phyloP scores from a whole-genome alignment of 176 grass and related monocot species.

The Zizania latifolia region DNA sequence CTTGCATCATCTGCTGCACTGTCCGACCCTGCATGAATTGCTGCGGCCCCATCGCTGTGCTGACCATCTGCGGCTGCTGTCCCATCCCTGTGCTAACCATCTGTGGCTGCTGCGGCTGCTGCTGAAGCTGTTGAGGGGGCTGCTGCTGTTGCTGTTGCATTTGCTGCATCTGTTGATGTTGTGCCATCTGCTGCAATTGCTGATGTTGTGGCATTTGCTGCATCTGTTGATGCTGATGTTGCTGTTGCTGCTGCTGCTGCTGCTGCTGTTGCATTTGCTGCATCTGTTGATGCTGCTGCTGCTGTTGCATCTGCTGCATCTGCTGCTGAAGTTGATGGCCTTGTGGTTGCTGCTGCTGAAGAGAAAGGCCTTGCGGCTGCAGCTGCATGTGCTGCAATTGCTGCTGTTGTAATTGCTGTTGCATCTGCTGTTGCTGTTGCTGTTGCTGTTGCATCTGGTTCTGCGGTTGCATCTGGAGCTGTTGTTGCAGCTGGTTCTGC shows the following conservation, averaged over 20 bases:
- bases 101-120: conserved; percentile 25
- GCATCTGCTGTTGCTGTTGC: conserved; percentile 47
- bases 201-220: conserved; percentile 38
- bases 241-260: conserved; percentile 11
- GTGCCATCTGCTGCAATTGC: conserved; percentile 26
- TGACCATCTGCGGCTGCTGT: conserved; percentile 70
- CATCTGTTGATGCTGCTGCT: conserved; percentile 20
- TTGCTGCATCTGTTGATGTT: conserved; percentile 34
- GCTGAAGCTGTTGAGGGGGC: conserved; percentile 36
- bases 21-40: conserved; percentile 54
- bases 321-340: conserved; percentile 38
- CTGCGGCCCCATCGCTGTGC: conserved; percentile 56
- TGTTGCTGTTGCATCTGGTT: conserved; percentile 38
- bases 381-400: conserved; percentile 51
- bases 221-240: conserved; percentile 25
- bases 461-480: conserved; percentile 11
- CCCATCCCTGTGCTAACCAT: conserved; percentile 64
- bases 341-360: conserved; percentile 36
- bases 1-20: conserved; percentile 77
- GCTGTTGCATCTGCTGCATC: conserved; percentile 29
- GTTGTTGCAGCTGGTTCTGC: conserved; percentile 39
- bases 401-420: conserved; percentile 47
- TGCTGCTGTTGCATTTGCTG: conserved; percentile 38
- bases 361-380: conserved; percentile 33
- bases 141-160: conserved; percentile 31